Base-by-base conservation (phyloP, 306 rosid species). In the Pachyrhizus erosus region DNA sequence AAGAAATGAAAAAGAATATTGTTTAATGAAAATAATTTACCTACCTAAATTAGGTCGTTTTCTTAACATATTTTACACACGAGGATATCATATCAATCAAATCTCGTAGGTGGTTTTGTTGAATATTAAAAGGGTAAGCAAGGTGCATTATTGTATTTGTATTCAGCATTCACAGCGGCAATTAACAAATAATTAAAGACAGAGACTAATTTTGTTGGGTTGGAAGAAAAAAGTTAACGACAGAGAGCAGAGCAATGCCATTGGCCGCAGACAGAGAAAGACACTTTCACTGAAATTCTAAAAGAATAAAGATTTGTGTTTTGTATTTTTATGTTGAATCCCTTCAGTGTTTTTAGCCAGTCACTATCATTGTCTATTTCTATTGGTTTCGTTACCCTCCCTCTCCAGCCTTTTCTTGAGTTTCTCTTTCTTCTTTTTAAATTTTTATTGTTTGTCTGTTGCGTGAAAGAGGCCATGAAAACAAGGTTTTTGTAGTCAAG, bases 281-380 rank as follows among this genome's bases (percentile, higher is more conserved):
- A 67, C 14, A 65, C 49, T 67, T 37, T 37, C 73, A 67, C 49
- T 67, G 49, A 37, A 67, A 2, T 37, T 18, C 73, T n/a, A 67
- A 67, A 31, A 67, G 73, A 67, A 67, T 37, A 68, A 68, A 40
- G 73, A 40, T 68, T 68, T 68, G 18, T 68, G 33, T 21, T 68
- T 68, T 40, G 33, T 20, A 3, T 37, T 20, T 20, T 37, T 20
- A 29, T 67, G 33, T 68, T 39, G 18, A 68, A 40, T 18, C 33
- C 23, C n/a, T 65, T 65, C 15, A 3, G 5, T 64, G 70, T 37
- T 34, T 66, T 20, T 67, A 11, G n/a, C n/a, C 15, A n/a, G 51
- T 67, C 51, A 67, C 73, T 39, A 10, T 67, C 73, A 10, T 20
- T 18, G 51, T 21, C 31, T 7, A 18, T 20, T 67, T 67, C 17